phyloP scores from a whole-genome alignment of 2,329 filamentous ascomycete species.

The Ophiostoma pallidulum region DNA sequence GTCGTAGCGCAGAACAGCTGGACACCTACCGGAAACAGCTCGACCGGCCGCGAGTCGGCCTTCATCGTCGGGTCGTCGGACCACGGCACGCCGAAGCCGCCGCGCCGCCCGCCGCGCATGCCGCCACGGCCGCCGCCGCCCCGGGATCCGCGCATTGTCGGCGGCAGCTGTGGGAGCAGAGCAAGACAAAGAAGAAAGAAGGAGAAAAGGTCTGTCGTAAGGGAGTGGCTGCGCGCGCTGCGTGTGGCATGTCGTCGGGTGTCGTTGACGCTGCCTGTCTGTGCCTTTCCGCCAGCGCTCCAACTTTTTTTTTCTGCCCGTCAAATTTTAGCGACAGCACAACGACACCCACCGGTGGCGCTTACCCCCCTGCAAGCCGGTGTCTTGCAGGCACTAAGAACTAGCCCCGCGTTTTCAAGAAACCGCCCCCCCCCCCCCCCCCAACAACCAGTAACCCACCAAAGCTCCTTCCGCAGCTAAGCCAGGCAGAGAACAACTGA shows the following conservation, averaged over 20 bases:
- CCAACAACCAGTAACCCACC: neutral
- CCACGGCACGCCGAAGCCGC: slow-evolving; percentile 36
- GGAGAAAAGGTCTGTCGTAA: too few relatives aligned
- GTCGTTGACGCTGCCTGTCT: too few relatives aligned
- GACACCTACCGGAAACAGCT: slow-evolving; percentile 45
- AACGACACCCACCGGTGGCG: too few relatives aligned
- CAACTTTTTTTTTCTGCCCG: slow-evolving; percentile 11
- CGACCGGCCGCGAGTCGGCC: slow-evolving; percentile 45
- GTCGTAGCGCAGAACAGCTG: too few relatives aligned
- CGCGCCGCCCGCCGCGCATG: slow-evolving; percentile 35
- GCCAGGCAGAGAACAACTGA: slow-evolving; percentile 9
- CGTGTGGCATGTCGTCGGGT: too few relatives aligned
- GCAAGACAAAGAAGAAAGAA: too few relatives aligned
- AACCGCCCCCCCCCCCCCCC: neutral
- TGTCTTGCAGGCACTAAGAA: neutral
- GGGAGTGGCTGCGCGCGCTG: neutral
- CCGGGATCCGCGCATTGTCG: slow-evolving; percentile 7
- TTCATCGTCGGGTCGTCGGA: slow-evolving; percentile 41
- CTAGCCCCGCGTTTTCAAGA: slow-evolving; percentile 9
- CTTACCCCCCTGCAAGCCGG: too few relatives aligned
- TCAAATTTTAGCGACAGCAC: neutral
- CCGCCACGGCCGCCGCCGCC: slow-evolving; percentile 40
- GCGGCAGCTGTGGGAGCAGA: too few relatives aligned
- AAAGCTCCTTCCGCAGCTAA: slow-evolving; percentile 3
- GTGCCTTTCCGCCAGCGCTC: too few relatives aligned